phyloP scores from a whole-genome alignment of 2,329 filamentous ascomycete species.

The Pyrenophora teres region DNA sequence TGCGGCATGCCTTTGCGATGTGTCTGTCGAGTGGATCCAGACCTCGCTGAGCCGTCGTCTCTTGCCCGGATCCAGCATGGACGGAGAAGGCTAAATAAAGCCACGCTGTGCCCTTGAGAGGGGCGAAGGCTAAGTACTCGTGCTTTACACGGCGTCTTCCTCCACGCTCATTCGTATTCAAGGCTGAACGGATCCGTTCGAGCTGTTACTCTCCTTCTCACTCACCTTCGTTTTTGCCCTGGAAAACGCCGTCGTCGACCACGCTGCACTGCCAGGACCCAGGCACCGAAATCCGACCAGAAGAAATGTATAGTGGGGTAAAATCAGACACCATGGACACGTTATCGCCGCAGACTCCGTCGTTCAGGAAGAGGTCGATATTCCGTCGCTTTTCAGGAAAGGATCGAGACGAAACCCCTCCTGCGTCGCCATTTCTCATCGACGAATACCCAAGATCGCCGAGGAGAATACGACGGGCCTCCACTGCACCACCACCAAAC shows the following conservation, averaged over 20 bases:
- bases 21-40: constrained; percentile 6
- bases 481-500: constrained; percentile 11
- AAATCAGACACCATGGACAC: constrained; percentile 19
- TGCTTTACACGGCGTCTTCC: constrained; percentile 4
- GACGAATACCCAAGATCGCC: constrained; percentile 5
- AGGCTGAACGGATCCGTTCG: neutral
- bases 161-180: constrained; percentile 4
- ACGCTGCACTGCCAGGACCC: neutral
- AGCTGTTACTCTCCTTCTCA: neutral
- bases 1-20: constrained; percentile 3
- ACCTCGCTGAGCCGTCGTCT: constrained; percentile 5
- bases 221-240: neutral
- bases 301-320: constrained; percentile 4
- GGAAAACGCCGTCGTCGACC: neutral
- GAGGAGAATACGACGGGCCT: neutral
- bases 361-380: constrained; percentile 22
- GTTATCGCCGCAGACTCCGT: constrained; percentile 14
- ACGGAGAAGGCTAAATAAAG: constrained; percentile 16
- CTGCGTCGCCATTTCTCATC: constrained; percentile 7
- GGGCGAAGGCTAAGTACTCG: constrained; percentile 11
- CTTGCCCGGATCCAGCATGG: constrained; percentile 9
- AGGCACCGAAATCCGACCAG: too few relatives aligned
- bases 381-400: constrained; percentile 26
- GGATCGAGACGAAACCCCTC: constrained; percentile 12
- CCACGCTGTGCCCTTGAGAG: constrained; percentile 15